These are phyloP conservation scores for Elasticomyces elasticus DNA, from an alignment of 495 filamentous ascomycete genomes.

Conservation along the genomic window DNA sequence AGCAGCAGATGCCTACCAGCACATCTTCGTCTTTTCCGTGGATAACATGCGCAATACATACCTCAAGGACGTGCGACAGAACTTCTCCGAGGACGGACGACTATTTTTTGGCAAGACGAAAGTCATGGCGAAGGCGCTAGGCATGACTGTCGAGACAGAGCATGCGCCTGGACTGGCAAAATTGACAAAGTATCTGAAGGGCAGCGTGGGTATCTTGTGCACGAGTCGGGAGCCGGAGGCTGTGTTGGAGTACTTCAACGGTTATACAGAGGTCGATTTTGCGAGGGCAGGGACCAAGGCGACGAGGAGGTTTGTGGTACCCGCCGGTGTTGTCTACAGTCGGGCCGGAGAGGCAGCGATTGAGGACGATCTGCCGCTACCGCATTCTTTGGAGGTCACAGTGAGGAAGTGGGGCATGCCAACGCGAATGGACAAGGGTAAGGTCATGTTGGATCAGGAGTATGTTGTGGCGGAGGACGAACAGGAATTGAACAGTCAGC, in stretches of 20 bases:
- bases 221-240: slow-evolving; percentile 57
- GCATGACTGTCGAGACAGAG: slow-evolving; percentile 60
- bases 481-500: slow-evolving; percentile 69
- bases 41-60: slow-evolving; percentile 99
- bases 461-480: slow-evolving; percentile 76
- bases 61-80: slow-evolving; percentile 78
- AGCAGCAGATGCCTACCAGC: slow-evolving; percentile 72
- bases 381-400: slow-evolving; percentile 79
- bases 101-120: slow-evolving; percentile 98
- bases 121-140: slow-evolving; percentile 90
- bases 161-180: slow-evolving; percentile 61
- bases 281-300: slow-evolving; percentile 76
- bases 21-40: slow-evolving; percentile 85
- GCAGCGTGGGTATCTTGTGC: slow-evolving; percentile 84
- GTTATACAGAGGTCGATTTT: slow-evolving; percentile 63
- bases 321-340: slow-evolving; percentile 64
- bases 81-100: slow-evolving; percentile 80
- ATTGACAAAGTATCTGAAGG: slow-evolving; percentile 61
- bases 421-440: slow-evolving; percentile 76
- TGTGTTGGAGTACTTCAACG: slow-evolving; percentile 58
- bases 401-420: slow-evolving; percentile 80
- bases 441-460: slow-evolving; percentile 64
- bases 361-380: slow-evolving; percentile 74
- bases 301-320: slow-evolving; percentile 63
- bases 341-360: slow-evolving; percentile 65